phyloP scores from a whole-genome alignment of 441 rosid genomes.

The Gossypium gossypioides region DNA sequence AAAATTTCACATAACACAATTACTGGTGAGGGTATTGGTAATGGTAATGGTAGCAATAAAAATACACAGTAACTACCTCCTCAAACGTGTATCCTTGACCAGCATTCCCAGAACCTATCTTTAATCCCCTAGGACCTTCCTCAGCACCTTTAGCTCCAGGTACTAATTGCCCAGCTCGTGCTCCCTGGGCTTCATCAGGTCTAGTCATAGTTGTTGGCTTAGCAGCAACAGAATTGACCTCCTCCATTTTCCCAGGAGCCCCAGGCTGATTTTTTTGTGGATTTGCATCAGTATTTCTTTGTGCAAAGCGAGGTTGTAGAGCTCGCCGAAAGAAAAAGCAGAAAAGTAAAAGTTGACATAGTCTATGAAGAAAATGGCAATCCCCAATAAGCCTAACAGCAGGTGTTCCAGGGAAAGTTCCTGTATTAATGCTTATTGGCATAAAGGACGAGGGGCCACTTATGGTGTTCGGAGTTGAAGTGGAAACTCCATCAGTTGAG shows the following conservation, averaged over 20 bases:
- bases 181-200: constrained; percentile 68
- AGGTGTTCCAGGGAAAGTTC: constrained; percentile 99
- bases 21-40: neutral
- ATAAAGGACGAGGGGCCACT: constrained; percentile 79
- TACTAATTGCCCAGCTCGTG: constrained; percentile 52
- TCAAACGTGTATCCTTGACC: constrained; percentile 99
- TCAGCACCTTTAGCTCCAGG: constrained; percentile 76
- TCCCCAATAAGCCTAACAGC: constrained; percentile 99
- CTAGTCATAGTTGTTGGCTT: constrained; percentile 55
- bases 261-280: constrained; percentile 69
- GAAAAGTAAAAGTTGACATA: constrained; percentile 90
- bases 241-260: constrained; percentile 65
- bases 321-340: constrained; percentile 81
- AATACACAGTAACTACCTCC: constrained; percentile 50
- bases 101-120: constrained; percentile 93
- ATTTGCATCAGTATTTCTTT: constrained; percentile 60
- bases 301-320: constrained; percentile 57
- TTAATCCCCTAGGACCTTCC: constrained; percentile 66
- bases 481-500: constrained; percentile 63
- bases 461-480: constrained; percentile 59
- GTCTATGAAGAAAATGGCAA: constrained; percentile 96
- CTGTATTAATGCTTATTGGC: constrained; percentile 98
- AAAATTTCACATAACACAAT: neutral
- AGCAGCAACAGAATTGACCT: constrained; percentile 50
- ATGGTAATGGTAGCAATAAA: constrained; percentile 2